Evolutionary conservation across 1,284 basidiomycete genomes (phyloP).

Genomic region (Cryptococcus hybrid): DNA sequence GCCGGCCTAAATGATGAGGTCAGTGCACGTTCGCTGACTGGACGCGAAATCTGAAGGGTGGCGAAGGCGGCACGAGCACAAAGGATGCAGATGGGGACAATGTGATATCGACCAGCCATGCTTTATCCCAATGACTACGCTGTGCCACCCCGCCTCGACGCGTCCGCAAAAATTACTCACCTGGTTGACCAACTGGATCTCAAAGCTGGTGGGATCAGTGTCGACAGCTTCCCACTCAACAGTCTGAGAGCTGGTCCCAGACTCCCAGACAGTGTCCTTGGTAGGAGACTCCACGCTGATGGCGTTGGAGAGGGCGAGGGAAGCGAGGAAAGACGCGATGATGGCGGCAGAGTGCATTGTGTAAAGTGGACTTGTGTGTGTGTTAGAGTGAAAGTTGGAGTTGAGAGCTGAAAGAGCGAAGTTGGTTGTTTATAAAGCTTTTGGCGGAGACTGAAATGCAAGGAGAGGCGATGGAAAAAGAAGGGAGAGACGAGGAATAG

Average conservation of each 20-base stretch:
- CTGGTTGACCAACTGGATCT: conserved; percentile 64
- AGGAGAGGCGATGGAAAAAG: neutral
- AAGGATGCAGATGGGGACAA: neutral
- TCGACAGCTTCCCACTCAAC: conserved; percentile 63
- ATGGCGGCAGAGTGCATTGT: conserved; percentile 12
- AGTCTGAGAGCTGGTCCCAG: conserved; percentile 54
- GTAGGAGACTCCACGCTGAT: conserved; percentile 62
- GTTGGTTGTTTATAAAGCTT: neutral
- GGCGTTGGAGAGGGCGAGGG: conserved; percentile 57
- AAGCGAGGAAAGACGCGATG: conserved; percentile 27
- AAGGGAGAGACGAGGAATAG: neutral
- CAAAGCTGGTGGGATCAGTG: conserved; percentile 67
- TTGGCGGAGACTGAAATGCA: neutral
- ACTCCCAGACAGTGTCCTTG: conserved; percentile 56
- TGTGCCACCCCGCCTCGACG: neutral
- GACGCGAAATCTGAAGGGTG: conserved; percentile 9
- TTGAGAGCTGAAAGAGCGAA: neutral
- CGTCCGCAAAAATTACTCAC: conserved; percentile 45
- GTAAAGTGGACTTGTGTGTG: neutral
- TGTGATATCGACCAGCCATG: too few species aligned
- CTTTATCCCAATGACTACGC: neutral
- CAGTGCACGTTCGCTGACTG: neutral
- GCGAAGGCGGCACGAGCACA: neutral
- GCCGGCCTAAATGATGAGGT: conserved; percentile 19
- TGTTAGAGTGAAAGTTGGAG: neutral